These are phyloP conservation scores for Symbiodinium pilosum DNA, from an alignment of 73 alveolate genomes.

Conservation along the genomic window DNA sequence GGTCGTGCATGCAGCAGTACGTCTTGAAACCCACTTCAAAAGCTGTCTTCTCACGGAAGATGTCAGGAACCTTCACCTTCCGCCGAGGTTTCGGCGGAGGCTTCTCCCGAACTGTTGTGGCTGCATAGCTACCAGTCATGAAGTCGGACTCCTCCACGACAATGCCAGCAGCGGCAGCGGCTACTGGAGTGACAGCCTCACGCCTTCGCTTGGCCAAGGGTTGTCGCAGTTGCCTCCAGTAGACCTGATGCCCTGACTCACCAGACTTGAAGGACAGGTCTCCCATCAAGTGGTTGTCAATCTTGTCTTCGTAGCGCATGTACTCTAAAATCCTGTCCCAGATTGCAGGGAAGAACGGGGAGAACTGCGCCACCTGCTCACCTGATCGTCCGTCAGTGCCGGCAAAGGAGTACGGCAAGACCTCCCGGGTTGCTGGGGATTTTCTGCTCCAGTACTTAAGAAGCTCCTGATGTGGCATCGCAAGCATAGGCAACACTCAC, in stretches of 20 bases:
- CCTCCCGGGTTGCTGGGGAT: constrained; percentile 2
- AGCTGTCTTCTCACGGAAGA: constrained; percentile 81
- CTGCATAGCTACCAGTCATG: constrained; percentile 60
- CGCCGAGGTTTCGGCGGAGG: constrained; percentile 27
- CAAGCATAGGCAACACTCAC: no score
- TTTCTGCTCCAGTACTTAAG: no score
- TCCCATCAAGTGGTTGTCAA: constrained; percentile 88
- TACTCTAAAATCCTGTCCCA: constrained; percentile 89
- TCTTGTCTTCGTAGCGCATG: constrained; percentile 90
- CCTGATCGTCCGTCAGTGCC: constrained; percentile 73
- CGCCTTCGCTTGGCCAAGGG: constrained; percentile 92
- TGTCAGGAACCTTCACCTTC: constrained; percentile 82
- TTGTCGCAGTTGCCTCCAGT: constrained; percentile 87
- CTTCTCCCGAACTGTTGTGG: constrained; percentile 41
- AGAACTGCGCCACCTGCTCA: constrained; percentile 90
- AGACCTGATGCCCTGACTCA: constrained; percentile 86
- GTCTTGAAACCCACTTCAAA: constrained; percentile 90
- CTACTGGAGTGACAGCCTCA: not conserved
- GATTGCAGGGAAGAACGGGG: constrained; percentile 77
- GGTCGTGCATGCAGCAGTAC: constrained; percentile 90
- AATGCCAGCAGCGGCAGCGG: not conserved
- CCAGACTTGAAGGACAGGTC: constrained; percentile 84
- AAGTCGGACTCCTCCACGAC: not conserved
- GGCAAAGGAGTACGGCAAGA: constrained; percentile 67
- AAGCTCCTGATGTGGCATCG: no score